Conservation (phyloP, 192 early-diverging fungal genomes). For the Coemansia sp. region DNA sequence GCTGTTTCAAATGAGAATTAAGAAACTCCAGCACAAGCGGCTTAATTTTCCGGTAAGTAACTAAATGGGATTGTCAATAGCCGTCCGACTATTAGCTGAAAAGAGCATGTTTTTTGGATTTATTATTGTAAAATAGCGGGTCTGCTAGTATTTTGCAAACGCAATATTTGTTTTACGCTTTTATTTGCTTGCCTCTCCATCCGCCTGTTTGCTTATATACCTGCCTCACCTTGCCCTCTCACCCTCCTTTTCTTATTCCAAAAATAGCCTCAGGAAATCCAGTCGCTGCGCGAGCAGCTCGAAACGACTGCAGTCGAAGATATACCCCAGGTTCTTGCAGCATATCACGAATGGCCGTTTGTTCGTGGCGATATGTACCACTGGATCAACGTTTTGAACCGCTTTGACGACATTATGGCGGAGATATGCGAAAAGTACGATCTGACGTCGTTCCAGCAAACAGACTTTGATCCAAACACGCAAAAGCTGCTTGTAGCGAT, state of each 20-base stretch:
- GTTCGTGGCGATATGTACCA: conserved; percentile 92
- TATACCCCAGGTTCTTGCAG: conserved; percentile 55
- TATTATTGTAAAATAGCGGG: background rate
- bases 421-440: conserved; percentile 61
- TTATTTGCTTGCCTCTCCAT: too few relatives aligned
- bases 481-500: conserved; percentile 64
- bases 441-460: conserved; percentile 62
- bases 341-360: conserved; percentile 67
- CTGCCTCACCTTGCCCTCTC: too few relatives aligned
- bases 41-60: conserved; percentile 52
- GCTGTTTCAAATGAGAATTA: conserved; percentile 42
- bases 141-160: background rate
- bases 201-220: too few relatives aligned
- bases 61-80: background rate
- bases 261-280: conserved; percentile 48
- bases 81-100: too few relatives aligned
- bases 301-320: conserved; percentile 53
- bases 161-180: background rate
- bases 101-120: background rate
- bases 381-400: conserved; percentile 92
- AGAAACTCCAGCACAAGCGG: conserved; percentile 52
- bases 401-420: conserved; percentile 82
- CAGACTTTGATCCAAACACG: conserved; percentile 56
- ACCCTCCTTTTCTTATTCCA: background rate
- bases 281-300: conserved; percentile 45